A percentile compares a stretch with the other conserved stretches of the same genome.
Evolutionary conservation across 495 filamentous ascomycete species (phyloP).

Genomic region (Xylaria longipes): DNA sequence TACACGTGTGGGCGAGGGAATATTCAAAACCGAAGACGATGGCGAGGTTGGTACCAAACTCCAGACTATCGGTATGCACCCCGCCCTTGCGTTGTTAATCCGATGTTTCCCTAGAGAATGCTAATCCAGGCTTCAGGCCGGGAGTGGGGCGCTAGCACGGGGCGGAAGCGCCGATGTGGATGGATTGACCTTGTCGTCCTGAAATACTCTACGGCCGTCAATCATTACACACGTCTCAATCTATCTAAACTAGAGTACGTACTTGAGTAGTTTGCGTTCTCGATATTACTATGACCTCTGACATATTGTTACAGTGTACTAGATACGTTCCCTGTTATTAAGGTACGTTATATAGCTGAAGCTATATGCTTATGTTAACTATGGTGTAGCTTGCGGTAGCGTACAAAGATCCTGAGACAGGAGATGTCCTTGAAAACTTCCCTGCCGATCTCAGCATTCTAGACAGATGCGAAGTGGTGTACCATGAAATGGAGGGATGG

Average conservation of each 20-base stretch:
- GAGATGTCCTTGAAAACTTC: constrained; percentile 43
- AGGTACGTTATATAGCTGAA: neutral
- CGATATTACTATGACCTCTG: neutral
- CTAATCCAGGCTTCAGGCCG: constrained; percentile 1
- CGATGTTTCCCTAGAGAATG: neutral
- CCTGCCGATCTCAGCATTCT: constrained; percentile 46
- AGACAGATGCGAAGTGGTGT: constrained; percentile 62
- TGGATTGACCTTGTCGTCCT: constrained; percentile 92
- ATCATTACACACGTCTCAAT: constrained; percentile 79
- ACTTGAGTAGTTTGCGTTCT: neutral
- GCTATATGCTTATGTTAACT: neutral
- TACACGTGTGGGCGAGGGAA: constrained; percentile 78
- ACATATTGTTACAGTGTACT: constrained; percentile 71
- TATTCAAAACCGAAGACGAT: constrained; percentile 83
- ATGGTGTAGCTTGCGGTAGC: constrained; percentile 68
- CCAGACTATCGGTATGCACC: constrained; percentile 49
- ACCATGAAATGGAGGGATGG: constrained; percentile 82
- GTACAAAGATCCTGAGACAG: constrained; percentile 61
- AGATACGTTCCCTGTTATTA: constrained; percentile 78
- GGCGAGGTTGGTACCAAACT: constrained; percentile 58
- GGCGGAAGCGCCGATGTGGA: constrained; percentile 82
- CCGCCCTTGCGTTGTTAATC: neutral
- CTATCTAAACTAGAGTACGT: constrained; percentile 65
- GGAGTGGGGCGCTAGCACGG: constrained; percentile 80
- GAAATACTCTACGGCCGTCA: constrained; percentile 73